Conservation (phyloP, 805 yeast species). For the Komagataella mondaviorum region DNA sequence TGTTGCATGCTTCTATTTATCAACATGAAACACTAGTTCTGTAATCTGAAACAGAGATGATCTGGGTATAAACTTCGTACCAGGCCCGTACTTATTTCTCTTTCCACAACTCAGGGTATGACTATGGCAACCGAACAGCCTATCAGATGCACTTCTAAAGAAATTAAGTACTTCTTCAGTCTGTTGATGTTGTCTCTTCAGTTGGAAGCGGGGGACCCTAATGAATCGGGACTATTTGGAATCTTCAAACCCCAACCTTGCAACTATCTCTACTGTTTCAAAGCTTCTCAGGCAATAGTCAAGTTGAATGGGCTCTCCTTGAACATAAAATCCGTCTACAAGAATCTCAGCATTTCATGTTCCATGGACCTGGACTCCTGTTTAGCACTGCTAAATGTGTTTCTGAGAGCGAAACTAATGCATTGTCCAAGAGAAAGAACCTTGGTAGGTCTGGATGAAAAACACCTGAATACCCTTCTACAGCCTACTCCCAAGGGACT, state of each 20-base stretch:
- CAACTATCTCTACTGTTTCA: constrained; percentile 37
- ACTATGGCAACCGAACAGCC: neutral
- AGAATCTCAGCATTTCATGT: constrained; percentile 43
- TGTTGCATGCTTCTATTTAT: neutral
- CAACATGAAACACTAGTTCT: neutral
- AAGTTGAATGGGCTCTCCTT: constrained; percentile 36
- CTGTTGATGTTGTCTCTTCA: neutral
- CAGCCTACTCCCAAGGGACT: constrained; percentile 94
- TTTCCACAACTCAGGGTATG: neutral
- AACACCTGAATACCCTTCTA: constrained; percentile 28
- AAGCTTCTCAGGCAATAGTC: constrained; percentile 33
- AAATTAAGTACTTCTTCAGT: neutral
- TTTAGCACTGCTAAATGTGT: constrained; percentile 27
- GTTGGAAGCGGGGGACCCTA: neutral
- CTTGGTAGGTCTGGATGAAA: constrained; percentile 16
- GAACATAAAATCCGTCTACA: constrained; percentile 30
- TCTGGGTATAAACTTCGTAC: neutral
- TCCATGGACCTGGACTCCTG: constrained; percentile 39
- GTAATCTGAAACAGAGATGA: neutral
- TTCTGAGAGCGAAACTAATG: constrained; percentile 47
- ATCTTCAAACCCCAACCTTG: neutral
- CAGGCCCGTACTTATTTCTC: neutral
- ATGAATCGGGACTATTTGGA: neutral
- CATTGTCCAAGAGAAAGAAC: constrained; percentile 75
- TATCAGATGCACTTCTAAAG: neutral